These are phyloP conservation scores for Arachis hypogaea DNA, from an alignment of 306 rosid genomes.

Conservation along the genomic window DNA sequence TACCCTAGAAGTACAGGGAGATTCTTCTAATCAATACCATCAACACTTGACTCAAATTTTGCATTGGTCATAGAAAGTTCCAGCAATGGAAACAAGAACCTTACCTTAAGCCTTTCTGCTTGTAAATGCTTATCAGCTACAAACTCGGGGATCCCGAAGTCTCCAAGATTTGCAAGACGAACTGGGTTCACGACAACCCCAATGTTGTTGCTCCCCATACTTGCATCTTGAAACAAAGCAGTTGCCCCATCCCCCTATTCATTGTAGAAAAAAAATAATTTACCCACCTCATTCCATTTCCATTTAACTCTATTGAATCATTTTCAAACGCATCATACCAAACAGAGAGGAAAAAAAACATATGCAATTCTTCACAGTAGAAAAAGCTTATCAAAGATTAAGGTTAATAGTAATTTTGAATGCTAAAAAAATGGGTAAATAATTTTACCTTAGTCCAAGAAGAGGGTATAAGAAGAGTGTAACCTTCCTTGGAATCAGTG, in stretches of 20 bases:
- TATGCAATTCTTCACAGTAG: no score
- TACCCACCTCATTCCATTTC: no score
- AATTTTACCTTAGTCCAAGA: no score
- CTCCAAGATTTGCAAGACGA: slow-evolving; percentile 78
- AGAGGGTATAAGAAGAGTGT: neutral
- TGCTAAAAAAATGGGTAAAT: no score
- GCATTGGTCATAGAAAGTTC: neutral
- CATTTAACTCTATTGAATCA: no score
- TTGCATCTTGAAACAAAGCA: slow-evolving; percentile 71
- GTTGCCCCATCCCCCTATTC: slow-evolving; percentile 85
- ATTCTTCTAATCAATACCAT: slow-evolving; percentile 11
- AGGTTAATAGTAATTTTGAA: neutral
- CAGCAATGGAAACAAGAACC: slow-evolving; percentile 19
- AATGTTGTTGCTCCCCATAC: slow-evolving; percentile 71
- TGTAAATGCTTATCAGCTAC: slow-evolving; percentile 89
- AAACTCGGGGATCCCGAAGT: slow-evolving; percentile 83
- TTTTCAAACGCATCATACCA: no score
- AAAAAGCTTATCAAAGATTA: no score
- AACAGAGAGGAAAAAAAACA: neutral
- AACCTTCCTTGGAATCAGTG: no score
- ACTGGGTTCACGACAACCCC: slow-evolving; percentile 92
- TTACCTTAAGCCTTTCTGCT: slow-evolving; percentile 87
- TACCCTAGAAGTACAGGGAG: neutral
- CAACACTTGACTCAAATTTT: slow-evolving; percentile 1
- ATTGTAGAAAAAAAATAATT: neutral